Conservation (phyloP, 306 rosid genomes). For the Quercus variabilis region DNA sequence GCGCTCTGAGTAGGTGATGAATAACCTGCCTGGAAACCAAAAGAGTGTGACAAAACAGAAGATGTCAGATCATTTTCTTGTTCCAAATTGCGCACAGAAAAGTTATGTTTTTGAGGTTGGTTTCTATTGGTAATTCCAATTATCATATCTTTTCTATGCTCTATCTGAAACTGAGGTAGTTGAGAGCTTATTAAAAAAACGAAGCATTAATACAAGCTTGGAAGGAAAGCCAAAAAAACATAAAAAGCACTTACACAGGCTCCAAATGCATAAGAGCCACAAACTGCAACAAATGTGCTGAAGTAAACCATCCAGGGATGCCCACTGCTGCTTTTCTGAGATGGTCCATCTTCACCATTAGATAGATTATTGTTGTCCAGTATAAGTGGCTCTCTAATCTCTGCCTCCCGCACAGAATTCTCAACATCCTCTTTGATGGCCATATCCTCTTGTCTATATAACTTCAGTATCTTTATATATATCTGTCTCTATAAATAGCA, state of each 20-base stretch:
- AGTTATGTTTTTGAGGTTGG: not conserved
- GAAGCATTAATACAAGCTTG: not conserved
- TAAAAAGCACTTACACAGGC: slow-evolving; percentile 54
- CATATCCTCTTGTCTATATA: slow-evolving; percentile 36
- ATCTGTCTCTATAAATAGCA: not conserved
- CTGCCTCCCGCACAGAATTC: slow-evolving; percentile 17
- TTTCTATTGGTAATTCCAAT: not conserved
- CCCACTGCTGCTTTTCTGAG: slow-evolving; percentile 22
- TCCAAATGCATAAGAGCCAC: slow-evolving; percentile 88
- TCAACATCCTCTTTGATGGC: slow-evolving; percentile 53
- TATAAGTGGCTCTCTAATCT: slow-evolving; percentile 43
- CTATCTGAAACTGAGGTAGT: not conserved
- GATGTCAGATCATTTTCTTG: not conserved
- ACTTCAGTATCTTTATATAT: not conserved
- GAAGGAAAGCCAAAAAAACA: not conserved
- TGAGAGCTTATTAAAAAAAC: not conserved
- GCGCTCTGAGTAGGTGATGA: slow-evolving; percentile 88
- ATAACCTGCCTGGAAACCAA: slow-evolving; percentile 67
- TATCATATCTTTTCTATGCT: not conserved
- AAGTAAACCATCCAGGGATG: slow-evolving; percentile 90
- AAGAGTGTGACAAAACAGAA: slow-evolving; percentile 14
- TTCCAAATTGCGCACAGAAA: not conserved
- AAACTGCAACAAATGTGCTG: slow-evolving; percentile 71
- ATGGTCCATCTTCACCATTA: slow-evolving; percentile 20
- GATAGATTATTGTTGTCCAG: slow-evolving; percentile 8